phyloP scores from a whole-genome alignment of 1,284 basidiomycete species.

The Sanghuangporus baumii region DNA sequence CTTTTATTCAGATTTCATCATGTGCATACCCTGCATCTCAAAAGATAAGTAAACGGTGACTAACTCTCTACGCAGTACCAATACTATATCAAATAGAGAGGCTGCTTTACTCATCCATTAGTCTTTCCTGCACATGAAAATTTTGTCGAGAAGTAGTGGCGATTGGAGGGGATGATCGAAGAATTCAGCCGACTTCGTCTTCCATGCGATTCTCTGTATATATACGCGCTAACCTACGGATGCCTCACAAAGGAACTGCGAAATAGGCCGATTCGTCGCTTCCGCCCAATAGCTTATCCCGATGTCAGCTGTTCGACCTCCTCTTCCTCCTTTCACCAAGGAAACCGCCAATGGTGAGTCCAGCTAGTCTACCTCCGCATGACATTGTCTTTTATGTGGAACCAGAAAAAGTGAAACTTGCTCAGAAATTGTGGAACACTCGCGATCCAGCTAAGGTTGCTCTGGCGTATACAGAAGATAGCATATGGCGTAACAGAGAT shows the following conservation, averaged over 20 bases:
- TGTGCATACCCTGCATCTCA: not conserved
- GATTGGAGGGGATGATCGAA: not conserved
- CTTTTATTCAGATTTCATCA: not conserved
- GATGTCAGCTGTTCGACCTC: slow-evolving; percentile 10
- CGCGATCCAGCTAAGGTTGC: slow-evolving; percentile 24
- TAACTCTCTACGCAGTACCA: too few relatives aligned
- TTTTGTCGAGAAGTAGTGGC: not conserved
- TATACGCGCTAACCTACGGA: not conserved
- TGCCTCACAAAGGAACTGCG: not conserved
- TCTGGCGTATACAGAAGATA: slow-evolving; percentile 50
- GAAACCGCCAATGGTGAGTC: slow-evolving; percentile 14
- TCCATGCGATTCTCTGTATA: not conserved
- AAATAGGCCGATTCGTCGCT: too few relatives aligned
- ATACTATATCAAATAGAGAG: too few relatives aligned
- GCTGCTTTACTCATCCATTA: not conserved
- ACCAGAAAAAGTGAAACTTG: slow-evolving; percentile 16
- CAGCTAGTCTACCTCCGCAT: not conserved
- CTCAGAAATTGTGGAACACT: slow-evolving; percentile 19
- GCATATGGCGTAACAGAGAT: slow-evolving; percentile 56
- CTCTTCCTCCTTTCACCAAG: slow-evolving; percentile 16
- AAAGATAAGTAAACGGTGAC: not conserved
- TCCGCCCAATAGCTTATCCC: not conserved
- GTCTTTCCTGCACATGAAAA: not conserved
- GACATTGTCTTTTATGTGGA: not conserved
- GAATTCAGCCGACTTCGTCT: not conserved